Evolutionary conservation across 176 grass and related monocot genomes (phyloP), one percentile per base, ranked within the genome.

Genomic region (Oryza meyeriana): DNA sequence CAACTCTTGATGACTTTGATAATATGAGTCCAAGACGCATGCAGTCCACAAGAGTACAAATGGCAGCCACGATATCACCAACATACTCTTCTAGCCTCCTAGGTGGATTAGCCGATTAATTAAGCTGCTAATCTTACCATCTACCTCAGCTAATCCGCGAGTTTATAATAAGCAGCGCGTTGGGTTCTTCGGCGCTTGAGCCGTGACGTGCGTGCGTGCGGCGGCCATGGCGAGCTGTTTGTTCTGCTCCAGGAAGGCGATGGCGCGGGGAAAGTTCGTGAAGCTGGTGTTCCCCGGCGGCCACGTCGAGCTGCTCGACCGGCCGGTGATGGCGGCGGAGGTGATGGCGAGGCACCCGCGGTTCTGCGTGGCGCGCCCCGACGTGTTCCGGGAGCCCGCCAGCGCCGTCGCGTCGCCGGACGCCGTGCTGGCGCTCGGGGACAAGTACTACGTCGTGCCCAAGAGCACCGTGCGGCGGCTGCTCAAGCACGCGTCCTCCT

Each of bases 361-460:
- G 67, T 92, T 85, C 83, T 92, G 75, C 62, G 90, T 92, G 22
- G 65, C 90, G 27, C 81, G 67, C 0, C 86, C 90, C 1, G 86
- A 92, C 34, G 86, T 92, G 75, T 92, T 92, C 83, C 79, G 64
- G 52, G 86, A 89, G 28, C 90, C 90, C 11, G 41, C 25, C 0
- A 79, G 73, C 22, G 89, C 85, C 0, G 90, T 83, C 26, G 55
- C 71, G 12, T 34, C 86, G 44, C 89, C 89, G 8, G 79, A 92
- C 69, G 20, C 74, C 8, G 71, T 89, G 28, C 86, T 92, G 26
- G 41, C 61, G 62, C 76, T 86, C 0, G 86, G 90, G 0, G 57
- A 71, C 28, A 92, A 92, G 69, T 92, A 83, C 83, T 92, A 86
- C 69, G 86, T 86, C 34, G 90, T 92, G 32, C 86, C 90, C 2